These are phyloP conservation scores for Blastomyces emzantsi DNA, from an alignment of 2,329 filamentous ascomycete genomes.

Conservation along the genomic window DNA sequence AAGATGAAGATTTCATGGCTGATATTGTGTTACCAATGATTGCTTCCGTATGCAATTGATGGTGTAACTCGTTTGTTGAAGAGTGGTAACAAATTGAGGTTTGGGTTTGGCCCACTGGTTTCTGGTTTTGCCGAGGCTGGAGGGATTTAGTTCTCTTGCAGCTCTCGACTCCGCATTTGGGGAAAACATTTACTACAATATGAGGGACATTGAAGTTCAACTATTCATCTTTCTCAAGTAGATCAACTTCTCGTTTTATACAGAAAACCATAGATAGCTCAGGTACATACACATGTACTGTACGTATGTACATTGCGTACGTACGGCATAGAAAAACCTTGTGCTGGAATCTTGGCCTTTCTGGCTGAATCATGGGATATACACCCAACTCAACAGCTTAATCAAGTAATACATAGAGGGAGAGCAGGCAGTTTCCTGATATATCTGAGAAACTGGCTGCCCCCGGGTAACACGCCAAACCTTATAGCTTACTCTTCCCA, in stretches of 20 bases:
- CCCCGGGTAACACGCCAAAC: too few species aligned
- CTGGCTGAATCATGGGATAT: too few species aligned
- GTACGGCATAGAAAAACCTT: too few species aligned
- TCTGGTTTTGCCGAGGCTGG: too few species aligned
- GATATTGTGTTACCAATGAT: not conserved
- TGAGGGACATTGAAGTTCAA: not conserved
- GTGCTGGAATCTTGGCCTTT: too few species aligned
- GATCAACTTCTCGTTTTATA: not conserved
- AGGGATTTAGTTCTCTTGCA: too few species aligned
- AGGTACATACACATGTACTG: too few species aligned
- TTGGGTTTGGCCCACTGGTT: not conserved
- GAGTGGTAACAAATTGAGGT: not conserved
- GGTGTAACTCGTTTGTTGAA: not conserved
- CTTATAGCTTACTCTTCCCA: constrained; percentile 55
- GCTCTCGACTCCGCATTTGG: not conserved
- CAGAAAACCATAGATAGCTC: not conserved
- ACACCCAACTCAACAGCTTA: too few species aligned
- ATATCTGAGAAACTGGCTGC: too few species aligned
- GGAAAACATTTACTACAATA: not conserved
- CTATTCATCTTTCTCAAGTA: not conserved
- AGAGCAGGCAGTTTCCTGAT: too few species aligned
- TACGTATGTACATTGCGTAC: too few species aligned
- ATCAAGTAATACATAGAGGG: too few species aligned
- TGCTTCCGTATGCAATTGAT: not conserved
- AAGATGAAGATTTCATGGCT: not conserved